Base-by-base conservation (phyloP, 805 yeast genomes). In the Saccharomycopsis sp. region DNA sequence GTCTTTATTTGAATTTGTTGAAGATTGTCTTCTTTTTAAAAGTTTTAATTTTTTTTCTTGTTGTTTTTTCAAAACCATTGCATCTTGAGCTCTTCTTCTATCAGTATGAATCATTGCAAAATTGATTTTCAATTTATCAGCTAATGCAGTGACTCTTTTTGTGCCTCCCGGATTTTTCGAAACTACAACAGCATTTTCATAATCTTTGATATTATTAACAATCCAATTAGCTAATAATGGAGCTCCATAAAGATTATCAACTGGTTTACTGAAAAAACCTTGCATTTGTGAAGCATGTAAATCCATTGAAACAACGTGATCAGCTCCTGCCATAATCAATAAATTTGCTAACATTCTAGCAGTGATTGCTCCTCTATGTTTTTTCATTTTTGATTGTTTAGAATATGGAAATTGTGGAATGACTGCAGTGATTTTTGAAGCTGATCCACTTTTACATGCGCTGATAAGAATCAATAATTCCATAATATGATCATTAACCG, bases 141-240 rank as follows among this genome's bases (percentile, higher is more conserved):
- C 98, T 52, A 92, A 69, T 1, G 96, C 88, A 15, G 99, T 92
- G 40, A 92, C 99, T 51, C 98, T 74, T 60, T 92, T 92, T 17
- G 99, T 88, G 42, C 98, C 98, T 48, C 98, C 99, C 17, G 99
- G 97, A 62, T 92, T 92, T 59, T 92, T 92, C n/a, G 96, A 87
- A 10, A 92, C 98, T 40, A 92, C 94, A 20, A 94, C 98, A 2
- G 95, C 89, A 46, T 79, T 78, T 52, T 75, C 69, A 68, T 84
- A 86, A 56, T 89, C 86, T 28, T 79, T 77, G 36, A 92, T 80
- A 54, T 92, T 82, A 59, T 82, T 92, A 52, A 82, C 77, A 53
- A 92, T 89, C 98, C 98, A 92, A 52, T 84, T 74, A 21, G 96
- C 96, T 51, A 92, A 70, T 31, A 95, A 84, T 36, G 98, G 98